Evolutionary conservation across 371 early-diverging fungal species (phyloP), one percentile per base, ranked within the genome.

Genomic region (Mucor irregularis): DNA sequence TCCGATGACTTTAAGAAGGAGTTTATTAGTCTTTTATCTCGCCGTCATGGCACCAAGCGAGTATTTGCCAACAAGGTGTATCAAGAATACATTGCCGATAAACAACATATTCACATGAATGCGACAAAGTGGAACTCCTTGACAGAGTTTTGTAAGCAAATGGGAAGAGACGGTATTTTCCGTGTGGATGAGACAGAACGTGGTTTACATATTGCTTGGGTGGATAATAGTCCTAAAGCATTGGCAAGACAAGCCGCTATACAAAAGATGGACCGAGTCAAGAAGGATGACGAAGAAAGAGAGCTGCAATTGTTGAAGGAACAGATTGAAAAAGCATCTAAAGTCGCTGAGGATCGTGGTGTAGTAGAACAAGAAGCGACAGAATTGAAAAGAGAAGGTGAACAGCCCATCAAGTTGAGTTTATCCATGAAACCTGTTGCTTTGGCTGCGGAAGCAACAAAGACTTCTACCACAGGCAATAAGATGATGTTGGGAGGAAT

Each of bases 51-150:
- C 5, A 94, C 95, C 0, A 90, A 90, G 49, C 77, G 92, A 50
- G 93, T 95, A 4, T 72, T 85, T 35, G 93, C 94, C 29, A 97
- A 98, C 67, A 84, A 85, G 30, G 96, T 97, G 0, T 98, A 98
- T 74, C 94, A 97, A 69, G 97, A 97, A 66, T 92, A 93, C 49
- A 94, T 98, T 59, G 64, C 87, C 9, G 94, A 97, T 69, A 76
- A 89, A 22, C 71, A 90, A 45, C 98, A 98, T 68, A 63, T 94
- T 33, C 98, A 98, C 69, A 96, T 98, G 97, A 98, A 96, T 61
- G 83, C 96, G 4, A 98, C 98, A 0, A 71, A 81, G 49, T 98
- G 98, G 98, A 75, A 83, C 16, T 80, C 95, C 5, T 73, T 98
- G 16, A 74, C 89, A 3, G 96, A 90, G 40, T 98, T 96, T 66